A percentile compares a stretch with the other conserved stretches of the same genome.
Evolutionary conservation across 441 rosid genomes (phyloP).

Genomic region (Erodium moschatum): DNA sequence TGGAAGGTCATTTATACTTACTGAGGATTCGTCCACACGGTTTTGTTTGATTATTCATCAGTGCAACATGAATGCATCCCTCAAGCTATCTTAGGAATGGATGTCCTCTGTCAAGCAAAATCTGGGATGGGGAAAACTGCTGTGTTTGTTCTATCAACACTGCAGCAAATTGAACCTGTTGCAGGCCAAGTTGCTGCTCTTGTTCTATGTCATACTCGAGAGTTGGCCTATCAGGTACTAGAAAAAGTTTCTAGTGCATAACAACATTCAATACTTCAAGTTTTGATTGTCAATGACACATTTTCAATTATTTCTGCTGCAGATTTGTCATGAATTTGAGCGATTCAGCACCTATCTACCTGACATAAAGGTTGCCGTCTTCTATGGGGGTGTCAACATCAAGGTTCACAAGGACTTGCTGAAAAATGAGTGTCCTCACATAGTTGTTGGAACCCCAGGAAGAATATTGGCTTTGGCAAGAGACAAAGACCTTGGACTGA

Average conservation of each 20-base stretch:
- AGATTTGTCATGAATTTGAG: constrained; percentile 96
- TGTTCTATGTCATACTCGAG: constrained; percentile 89
- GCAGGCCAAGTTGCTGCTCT: constrained; percentile 94
- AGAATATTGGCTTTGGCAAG: constrained; percentile 80
- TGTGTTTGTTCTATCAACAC: constrained; percentile 77
- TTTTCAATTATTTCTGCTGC: constrained; percentile 13
- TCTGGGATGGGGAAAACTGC: constrained; percentile 99
- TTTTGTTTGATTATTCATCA: constrained; percentile 80
- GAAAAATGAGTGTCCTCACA: constrained; percentile 97
- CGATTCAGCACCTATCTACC: constrained; percentile 90
- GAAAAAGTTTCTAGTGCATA: too few relatives aligned
- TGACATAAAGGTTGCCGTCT: constrained; percentile 83
- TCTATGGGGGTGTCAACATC: constrained; percentile 89
- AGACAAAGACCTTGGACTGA: constrained; percentile 87
- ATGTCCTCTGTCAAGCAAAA: constrained; percentile 97
- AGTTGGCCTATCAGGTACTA: constrained; percentile 85
- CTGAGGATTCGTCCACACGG: constrained; percentile 53
- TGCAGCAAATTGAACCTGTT: constrained; percentile 87
- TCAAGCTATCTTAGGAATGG: constrained; percentile 97
- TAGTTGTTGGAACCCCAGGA: constrained; percentile 98
- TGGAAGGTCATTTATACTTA: constrained; percentile 67
- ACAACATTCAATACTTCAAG: too few relatives aligned
- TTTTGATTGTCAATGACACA: background rate
- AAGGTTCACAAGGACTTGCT: constrained; percentile 78
- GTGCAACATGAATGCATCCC: constrained; percentile 99